phyloP scores from a whole-genome alignment of 108 stramenopile genomes.

The Aurantiochytrium sp. region DNA sequence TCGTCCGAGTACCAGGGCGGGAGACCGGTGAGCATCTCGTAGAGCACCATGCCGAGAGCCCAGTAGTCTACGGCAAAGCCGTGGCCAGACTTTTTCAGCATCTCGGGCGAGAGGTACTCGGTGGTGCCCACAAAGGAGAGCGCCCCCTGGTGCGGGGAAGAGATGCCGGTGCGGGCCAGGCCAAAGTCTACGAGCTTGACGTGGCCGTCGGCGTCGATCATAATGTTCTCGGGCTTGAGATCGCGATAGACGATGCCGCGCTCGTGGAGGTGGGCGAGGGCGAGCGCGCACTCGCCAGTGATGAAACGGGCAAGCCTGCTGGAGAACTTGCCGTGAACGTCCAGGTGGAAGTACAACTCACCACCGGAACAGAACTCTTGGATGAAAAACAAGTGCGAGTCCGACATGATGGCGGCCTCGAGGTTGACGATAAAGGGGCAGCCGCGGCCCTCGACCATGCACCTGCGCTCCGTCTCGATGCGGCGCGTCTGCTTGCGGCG shows the following conservation, averaged over 20 bases:
- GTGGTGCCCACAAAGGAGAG: slow-evolving; percentile 54
- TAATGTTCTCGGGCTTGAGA: slow-evolving; percentile 64
- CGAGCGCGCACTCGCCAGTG: slow-evolving; percentile 87
- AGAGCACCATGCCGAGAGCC: slow-evolving; percentile 91
- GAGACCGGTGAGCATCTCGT: slow-evolving; percentile 94
- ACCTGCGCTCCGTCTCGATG: slow-evolving; percentile 90
- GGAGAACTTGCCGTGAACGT: slow-evolving; percentile 83
- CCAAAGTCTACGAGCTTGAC: slow-evolving; percentile 87
- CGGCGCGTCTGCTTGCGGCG: slow-evolving; percentile 94
- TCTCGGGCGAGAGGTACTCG: slow-evolving; percentile 56
- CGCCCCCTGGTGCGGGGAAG: slow-evolving; percentile 31
- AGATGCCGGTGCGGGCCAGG: slow-evolving; percentile 58
- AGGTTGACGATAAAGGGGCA: slow-evolving; percentile 98
- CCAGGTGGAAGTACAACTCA: slow-evolving; percentile 97
- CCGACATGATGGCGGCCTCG: slow-evolving; percentile 95
- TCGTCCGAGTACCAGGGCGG: slow-evolving; percentile 97
- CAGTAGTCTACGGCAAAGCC: slow-evolving; percentile 97
- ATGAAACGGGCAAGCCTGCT: slow-evolving; percentile 80
- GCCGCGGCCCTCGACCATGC: slow-evolving; percentile 76
- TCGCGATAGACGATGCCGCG: slow-evolving; percentile 91
- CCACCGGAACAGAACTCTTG: slow-evolving; percentile 98
- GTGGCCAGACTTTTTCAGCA: slow-evolving; percentile 55
- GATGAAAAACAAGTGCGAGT: slow-evolving; percentile 91
- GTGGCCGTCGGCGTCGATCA: slow-evolving; percentile 81
- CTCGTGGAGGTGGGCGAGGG: slow-evolving; percentile 81